Evolutionary conservation across 371 early-diverging fungal genomes (phyloP), one percentile per base, ranked within the genome.

Genomic region (Enterocytospora artemiae): DNA sequence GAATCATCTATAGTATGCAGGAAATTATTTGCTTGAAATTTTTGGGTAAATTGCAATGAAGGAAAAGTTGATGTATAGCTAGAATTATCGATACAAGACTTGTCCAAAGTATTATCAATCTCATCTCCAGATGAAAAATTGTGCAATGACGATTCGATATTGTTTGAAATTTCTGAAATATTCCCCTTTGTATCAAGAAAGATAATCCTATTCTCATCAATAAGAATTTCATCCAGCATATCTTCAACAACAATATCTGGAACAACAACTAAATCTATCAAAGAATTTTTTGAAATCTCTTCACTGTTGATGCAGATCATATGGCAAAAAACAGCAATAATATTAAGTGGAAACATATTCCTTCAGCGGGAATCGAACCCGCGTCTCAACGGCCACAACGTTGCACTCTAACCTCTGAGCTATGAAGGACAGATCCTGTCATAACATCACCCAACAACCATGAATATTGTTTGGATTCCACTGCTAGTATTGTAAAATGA

Each of bases 171-270:
- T 9, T 7, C 5, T 20, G 7, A 9, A 20, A 58, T 5, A 18
- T 58, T 9, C 7, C 58, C 58, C 24, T 51, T 14, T 52, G 58
- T 58, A 48, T 58, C 58, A 16, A 54, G 20, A 54, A 54, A n/a
- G 4, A 58, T 9, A 20, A 48, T 49, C 5, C 18, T 9, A 24
- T 49, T 24, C 5, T 9, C 18, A 12, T 43, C 25, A 5, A 25
- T 9, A 5, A 49, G 18, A 5, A 58, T n/a, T 12, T 58, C 51
- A 9, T 49, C 9, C 7, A 58, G 7, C 18, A 58, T 58, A 7
- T 16, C 22, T 5, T 9, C 5, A 9, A 58, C 49, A 24, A 20
- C 7, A 52, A 49, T 58, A 9, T 16, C 50, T 43, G 58, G 50
- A 48, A 14, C 18, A 9, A 58, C 24, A 7, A 58, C 58, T 24